Evolutionary conservation across 1,284 basidiomycete species (phyloP).

Genomic region (Fomitopsis pinicola): DNA sequence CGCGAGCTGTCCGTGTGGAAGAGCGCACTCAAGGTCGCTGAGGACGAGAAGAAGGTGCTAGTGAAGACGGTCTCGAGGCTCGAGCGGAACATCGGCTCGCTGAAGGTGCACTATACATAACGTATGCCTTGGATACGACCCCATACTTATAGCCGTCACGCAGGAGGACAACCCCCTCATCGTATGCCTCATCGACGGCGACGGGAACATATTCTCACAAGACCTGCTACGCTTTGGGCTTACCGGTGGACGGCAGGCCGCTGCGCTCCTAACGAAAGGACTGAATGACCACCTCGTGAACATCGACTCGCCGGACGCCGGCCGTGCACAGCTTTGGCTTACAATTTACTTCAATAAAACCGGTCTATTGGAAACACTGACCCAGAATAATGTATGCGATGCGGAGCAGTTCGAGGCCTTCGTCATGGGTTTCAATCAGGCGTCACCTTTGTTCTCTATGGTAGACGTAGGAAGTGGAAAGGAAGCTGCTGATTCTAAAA

Average conservation of each 20-base stretch:
- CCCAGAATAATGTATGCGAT: conserved; percentile 31
- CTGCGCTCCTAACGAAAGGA: conserved; percentile 36
- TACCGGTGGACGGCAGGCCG: conserved; percentile 39
- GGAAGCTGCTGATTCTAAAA: conserved; percentile 54
- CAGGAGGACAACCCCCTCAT: conserved; percentile 38
- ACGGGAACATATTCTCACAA: conserved; percentile 43
- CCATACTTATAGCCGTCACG: too few relatives aligned
- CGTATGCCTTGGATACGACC: neutral
- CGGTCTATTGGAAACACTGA: conserved; percentile 37
- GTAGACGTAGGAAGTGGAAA: conserved; percentile 54
- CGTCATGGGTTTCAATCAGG: conserved; percentile 43
- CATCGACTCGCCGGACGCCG: conserved; percentile 20
- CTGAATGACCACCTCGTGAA: conserved; percentile 31
- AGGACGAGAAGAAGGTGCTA: conserved; percentile 28
- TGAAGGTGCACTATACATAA: conserved; percentile 24
- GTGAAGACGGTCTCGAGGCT: conserved; percentile 25
- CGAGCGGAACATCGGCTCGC: conserved; percentile 31
- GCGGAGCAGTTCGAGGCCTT: conserved; percentile 40
- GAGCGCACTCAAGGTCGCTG: conserved; percentile 29
- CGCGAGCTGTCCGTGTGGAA: conserved; percentile 37
- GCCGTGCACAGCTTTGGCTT: conserved; percentile 36
- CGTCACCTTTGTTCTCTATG: conserved; percentile 43
- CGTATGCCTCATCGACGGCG: conserved; percentile 41
- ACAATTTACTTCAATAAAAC: conserved; percentile 42
- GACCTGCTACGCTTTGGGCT: conserved; percentile 35